phyloP scores from a whole-genome alignment of 208 protist genomes.

The Leishmania arabica region DNA sequence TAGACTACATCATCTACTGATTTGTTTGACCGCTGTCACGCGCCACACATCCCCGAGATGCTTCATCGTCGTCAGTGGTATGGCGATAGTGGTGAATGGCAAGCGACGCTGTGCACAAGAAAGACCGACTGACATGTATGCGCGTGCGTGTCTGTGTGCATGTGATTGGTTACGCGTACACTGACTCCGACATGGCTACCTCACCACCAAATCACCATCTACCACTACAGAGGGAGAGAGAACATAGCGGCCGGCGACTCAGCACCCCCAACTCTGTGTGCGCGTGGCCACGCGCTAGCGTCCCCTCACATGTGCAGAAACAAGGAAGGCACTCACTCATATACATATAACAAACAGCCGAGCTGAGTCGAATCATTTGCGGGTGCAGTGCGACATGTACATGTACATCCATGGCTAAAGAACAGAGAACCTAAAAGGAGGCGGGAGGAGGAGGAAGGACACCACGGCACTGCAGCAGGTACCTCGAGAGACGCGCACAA shows the following conservation, averaged over 20 bases:
- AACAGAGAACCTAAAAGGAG: neutral
- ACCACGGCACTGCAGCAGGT: neutral
- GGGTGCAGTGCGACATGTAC: neutral
- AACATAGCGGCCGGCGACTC: neutral
- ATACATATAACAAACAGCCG: neutral
- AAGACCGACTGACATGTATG: neutral
- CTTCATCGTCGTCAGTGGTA: neutral
- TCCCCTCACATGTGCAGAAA: neutral
- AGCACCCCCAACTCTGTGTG: neutral
- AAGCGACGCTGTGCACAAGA: neutral
- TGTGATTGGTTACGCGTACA: neutral
- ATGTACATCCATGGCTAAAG: slow-evolving; percentile 1
- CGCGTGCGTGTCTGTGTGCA: neutral
- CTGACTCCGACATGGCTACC: neutral
- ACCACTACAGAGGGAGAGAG: neutral
- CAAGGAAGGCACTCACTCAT: neutral
- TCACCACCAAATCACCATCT: neutral
- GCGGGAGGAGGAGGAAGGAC: neutral
- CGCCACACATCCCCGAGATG: neutral
- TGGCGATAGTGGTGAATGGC: neutral
- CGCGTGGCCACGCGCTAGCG: neutral
- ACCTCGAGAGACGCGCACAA: neutral
- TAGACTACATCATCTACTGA: neutral
- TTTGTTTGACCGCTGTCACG: neutral
- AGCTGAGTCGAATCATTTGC: neutral